A percentile compares a stretch with the other conserved stretches of the same genome.
phyloP scores from a whole-genome alignment of 108 stramenopile genomes.

The Fragilaria crotonensis region DNA sequence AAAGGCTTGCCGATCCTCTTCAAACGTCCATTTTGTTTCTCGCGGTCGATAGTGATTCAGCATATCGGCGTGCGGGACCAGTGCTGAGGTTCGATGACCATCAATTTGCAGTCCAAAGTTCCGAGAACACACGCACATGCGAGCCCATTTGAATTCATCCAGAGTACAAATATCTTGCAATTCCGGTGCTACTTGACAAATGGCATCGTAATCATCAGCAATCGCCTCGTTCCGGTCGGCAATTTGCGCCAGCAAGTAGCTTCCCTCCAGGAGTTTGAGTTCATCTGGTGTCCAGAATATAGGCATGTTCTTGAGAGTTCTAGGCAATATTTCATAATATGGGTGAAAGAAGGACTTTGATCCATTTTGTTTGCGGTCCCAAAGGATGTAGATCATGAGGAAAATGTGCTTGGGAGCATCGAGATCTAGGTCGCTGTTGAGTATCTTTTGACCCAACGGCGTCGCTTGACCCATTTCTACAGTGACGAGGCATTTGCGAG shows the following conservation, averaged over 20 bases:
- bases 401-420: constrained; percentile 99
- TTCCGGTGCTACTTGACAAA: constrained; percentile 76
- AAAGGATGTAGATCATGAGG: constrained; percentile 93
- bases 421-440: constrained; percentile 70
- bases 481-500: constrained; percentile 92
- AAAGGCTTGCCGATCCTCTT: constrained; percentile 93
- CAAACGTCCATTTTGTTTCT: constrained; percentile 99
- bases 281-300: constrained; percentile 94
- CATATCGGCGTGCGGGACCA: constrained; percentile 99
- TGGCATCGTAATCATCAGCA: constrained; percentile 85
- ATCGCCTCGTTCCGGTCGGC: constrained; percentile 79
- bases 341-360: constrained; percentile 89
- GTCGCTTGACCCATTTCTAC: constrained; percentile 99
- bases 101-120: constrained; percentile 97
- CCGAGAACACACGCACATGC: constrained; percentile 95
- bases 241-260: constrained; percentile 81
- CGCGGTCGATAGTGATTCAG: constrained; percentile 98
- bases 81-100: constrained; percentile 89
- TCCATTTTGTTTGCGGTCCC: constrained; percentile 83
- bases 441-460: constrained; percentile 77
- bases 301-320: constrained; percentile 90
- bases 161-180: constrained; percentile 69
- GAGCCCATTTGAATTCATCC: constrained; percentile 97
- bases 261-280: constrained; percentile 76
- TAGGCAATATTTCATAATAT: constrained; percentile 95